Conservation (phyloP, 2,329 filamentous ascomycete species). For the Diaporthe ampelina region DNA sequence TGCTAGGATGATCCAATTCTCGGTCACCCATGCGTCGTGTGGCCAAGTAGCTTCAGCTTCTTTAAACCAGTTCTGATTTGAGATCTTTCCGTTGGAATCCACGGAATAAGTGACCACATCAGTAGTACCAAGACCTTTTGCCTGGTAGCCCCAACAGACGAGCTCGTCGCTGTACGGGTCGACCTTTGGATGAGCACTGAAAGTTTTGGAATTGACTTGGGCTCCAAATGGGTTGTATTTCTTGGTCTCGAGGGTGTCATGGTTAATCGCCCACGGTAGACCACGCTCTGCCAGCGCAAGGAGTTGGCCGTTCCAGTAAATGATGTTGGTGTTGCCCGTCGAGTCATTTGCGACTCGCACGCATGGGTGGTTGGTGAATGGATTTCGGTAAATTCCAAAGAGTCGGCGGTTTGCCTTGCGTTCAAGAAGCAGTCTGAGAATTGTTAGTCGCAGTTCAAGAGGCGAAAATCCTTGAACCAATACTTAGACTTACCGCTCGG, state of each 20-base stretch:
- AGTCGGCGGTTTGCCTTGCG: background rate
- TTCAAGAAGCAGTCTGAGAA: background rate
- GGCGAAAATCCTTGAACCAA: background rate
- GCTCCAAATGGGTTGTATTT: background rate
- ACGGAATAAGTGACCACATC: slow-evolving; percentile 14
- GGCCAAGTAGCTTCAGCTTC: slow-evolving; percentile 7
- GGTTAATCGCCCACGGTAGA: slow-evolving; percentile 3
- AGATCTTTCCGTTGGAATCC: slow-evolving; percentile 2
- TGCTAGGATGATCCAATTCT: slow-evolving; percentile 5
- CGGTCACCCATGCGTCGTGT: slow-evolving; percentile 1
- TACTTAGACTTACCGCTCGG: background rate
- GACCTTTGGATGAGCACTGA: slow-evolving; percentile 13
- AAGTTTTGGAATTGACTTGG: slow-evolving; percentile 2
- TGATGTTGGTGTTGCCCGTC: background rate
- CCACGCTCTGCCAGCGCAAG: slow-evolving; percentile 4
- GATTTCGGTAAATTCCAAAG: slow-evolving; percentile 17
- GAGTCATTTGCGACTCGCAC: slow-evolving; percentile 5
- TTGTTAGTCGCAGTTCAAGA: background rate
- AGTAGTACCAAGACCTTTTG: slow-evolving; percentile 6
- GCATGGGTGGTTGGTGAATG: background rate
- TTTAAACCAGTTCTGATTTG: slow-evolving; percentile 16
- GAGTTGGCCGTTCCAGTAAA: slow-evolving; percentile 8
- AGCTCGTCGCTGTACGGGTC: slow-evolving; percentile 1
- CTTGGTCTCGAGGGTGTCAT: background rate
- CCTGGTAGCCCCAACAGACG: slow-evolving; percentile 12